These are phyloP conservation scores for Sporothrix brunneoviolacea DNA, from an alignment of 2,329 filamentous ascomycete genomes.

Conservation along the genomic window DNA sequence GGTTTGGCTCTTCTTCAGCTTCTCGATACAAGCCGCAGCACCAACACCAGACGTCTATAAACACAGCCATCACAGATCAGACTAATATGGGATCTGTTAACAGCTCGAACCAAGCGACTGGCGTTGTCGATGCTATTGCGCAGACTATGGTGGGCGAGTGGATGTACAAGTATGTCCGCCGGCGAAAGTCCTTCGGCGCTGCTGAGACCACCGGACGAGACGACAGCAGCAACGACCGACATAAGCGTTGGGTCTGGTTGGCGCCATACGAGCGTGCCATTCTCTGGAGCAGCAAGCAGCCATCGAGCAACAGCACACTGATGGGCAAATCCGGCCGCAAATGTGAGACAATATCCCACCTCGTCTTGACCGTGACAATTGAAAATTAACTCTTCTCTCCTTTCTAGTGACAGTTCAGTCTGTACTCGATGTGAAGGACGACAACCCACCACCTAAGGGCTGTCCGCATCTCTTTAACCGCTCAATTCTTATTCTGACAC, in stretches of 20 bases:
- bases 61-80: slow-evolving; percentile 43
- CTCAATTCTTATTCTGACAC: slow-evolving; percentile 90
- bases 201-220: slow-evolving; percentile 60
- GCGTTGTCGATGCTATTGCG: slow-evolving; percentile 91
- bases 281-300: slow-evolving; percentile 98
- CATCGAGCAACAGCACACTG: slow-evolving; percentile 76
- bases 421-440: slow-evolving; percentile 93
- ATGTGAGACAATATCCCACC: slow-evolving; percentile 53
- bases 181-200: slow-evolving; percentile 85
- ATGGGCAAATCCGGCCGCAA: slow-evolving; percentile 94
- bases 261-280: slow-evolving; percentile 93
- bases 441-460: slow-evolving; percentile 75
- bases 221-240: slow-evolving; percentile 68
- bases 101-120: slow-evolving; percentile 60
- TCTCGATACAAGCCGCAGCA: slow-evolving; percentile 40
- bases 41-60: slow-evolving; percentile 54
- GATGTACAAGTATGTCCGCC: slow-evolving; percentile 87
- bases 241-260: slow-evolving; percentile 98
- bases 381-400: neutral
- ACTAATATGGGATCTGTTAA: slow-evolving; percentile 44
- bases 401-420: slow-evolving; percentile 84
- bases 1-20: slow-evolving; percentile 32
- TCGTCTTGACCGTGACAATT: neutral
- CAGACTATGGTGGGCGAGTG: slow-evolving; percentile 98
- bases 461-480: slow-evolving; percentile 67